Base-by-base conservation (phyloP, 2,329 filamentous ascomycete genomes). In the Trichoderma sp. region DNA sequence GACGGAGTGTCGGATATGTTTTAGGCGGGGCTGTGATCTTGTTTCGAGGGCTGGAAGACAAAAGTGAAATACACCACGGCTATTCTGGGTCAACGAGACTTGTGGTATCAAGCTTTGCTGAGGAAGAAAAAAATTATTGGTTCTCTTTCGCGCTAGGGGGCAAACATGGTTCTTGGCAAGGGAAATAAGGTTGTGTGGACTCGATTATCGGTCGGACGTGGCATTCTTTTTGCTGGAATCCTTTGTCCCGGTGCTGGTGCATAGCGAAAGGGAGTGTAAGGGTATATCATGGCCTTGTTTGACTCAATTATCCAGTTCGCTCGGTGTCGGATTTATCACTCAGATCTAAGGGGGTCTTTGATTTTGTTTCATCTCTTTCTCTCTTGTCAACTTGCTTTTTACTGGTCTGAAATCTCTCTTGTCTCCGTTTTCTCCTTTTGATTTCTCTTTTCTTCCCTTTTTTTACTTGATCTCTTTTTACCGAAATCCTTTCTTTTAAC, bases 251-350 rank as follows among this genome's bases (percentile, higher is more conserved):
- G 82, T 80, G 80, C 80, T 81, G 83, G 82, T 85, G 84, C 84
- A 85, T 85, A 85, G 84, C 84, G 84, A 84, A 83, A 83, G 83
- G 83, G 83, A 84, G 84, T 84, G 83, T 84, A 79, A 80, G 81
- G 84, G 80, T 83, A 82, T 82, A 82, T 78, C 80, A 83, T 84
- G 82, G 82, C 81, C 82, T 81, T 83, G 83, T 80, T 82, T 83
- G 83, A 81, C 77, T 80, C 77, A 79, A 79, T 79, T 80, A 78
- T 80, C 79, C 79, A 80, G 80, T 81, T 83, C 75, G 75, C 76
- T 38, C 79, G 77, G 78, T 77, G 77, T 81, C 75, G 75, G 74
- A 75, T 74, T 77, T 60, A 33, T 71, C 71, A 64, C 71, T 75
- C 71, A 60, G 75, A 74, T 64, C 73, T 63, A 69, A 69, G 73